These are phyloP conservation scores for Cladosporium sp. DNA, from an alignment of 2,329 filamentous ascomycete species.

Conservation along the genomic window DNA sequence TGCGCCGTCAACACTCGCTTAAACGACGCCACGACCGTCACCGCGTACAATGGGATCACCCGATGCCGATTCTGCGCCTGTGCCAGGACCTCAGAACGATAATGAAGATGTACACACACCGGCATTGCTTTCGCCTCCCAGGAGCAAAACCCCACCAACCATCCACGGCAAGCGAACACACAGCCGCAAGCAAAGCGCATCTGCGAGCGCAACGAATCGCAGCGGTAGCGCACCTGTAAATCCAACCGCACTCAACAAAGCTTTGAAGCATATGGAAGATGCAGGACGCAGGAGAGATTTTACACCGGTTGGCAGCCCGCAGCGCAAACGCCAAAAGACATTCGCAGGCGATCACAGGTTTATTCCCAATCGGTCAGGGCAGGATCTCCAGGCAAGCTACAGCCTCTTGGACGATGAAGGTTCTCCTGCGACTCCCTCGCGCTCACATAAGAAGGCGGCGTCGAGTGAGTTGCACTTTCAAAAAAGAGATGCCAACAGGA, in stretches of 20 bases:
- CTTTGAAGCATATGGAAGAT: conserved; percentile 58
- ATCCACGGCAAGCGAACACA: conserved; percentile 44
- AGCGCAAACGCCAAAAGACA: conserved; percentile 62
- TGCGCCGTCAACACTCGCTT: conserved; percentile 1
- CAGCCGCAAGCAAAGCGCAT: conserved; percentile 24
- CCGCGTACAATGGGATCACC: conserved; percentile 7
- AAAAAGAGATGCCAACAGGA: conserved; percentile 90
- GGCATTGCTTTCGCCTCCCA: conserved; percentile 50
- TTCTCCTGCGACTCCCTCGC: conserved; percentile 85
- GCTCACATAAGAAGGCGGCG: conserved; percentile 75
- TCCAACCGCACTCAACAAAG: conserved; percentile 54
- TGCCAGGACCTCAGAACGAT: background rate
- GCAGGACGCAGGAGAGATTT: conserved; percentile 52
- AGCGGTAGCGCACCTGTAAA: conserved; percentile 53
- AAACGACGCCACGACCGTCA: background rate
- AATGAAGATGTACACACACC: conserved; percentile 33
- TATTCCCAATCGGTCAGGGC: conserved; percentile 87
- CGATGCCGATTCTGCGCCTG: conserved; percentile 2
- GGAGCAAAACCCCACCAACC: conserved; percentile 57
- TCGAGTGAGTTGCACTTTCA: conserved; percentile 93
- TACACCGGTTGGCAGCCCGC: conserved; percentile 61
- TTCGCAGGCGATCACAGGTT: conserved; percentile 67
- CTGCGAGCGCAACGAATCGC: conserved; percentile 22
- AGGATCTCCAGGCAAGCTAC: conserved; percentile 90
- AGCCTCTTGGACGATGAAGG: conserved; percentile 87